Conservation (phyloP, 148 eudicot genomes). For the Silene latifolia region DNA sequence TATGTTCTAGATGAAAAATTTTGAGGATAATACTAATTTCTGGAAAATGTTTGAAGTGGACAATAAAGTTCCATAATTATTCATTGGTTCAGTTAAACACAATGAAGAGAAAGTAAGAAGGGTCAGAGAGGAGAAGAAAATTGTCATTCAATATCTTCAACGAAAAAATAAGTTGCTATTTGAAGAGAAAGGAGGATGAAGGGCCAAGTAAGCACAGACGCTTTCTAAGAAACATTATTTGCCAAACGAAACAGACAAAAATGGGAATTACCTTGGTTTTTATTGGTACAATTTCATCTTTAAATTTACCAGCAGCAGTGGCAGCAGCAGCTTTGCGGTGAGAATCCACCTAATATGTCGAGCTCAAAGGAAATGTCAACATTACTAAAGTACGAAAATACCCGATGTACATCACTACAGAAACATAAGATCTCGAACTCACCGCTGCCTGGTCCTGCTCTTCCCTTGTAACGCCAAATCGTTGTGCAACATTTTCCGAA, state of each 20-base stretch:
- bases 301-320: constrained; percentile 87
- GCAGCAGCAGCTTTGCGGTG: constrained; percentile 97
- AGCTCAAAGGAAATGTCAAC: not conserved
- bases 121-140: not conserved
- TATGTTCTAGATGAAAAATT: not conserved
- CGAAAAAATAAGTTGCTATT: not conserved
- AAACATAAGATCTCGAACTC: constrained; percentile 27
- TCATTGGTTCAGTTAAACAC: too few species aligned
- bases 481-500: constrained; percentile 92
- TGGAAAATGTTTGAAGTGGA: too few species aligned
- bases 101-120: too few species aligned
- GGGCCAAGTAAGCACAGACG: too few species aligned
- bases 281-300: constrained; percentile 90
- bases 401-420: not conserved
- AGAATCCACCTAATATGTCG: constrained; percentile 68
- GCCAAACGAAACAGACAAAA: not conserved
- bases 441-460: constrained; percentile 99
- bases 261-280: constrained; percentile 57
- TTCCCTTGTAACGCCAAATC: constrained; percentile 78
- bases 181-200: not conserved
- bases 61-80: too few species aligned
- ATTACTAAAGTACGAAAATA: not conserved
- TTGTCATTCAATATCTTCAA: not conserved
- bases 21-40: not conserved
- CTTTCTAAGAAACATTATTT: not conserved